A percentile compares a stretch with the other conserved stretches of the same genome.
Evolutionary conservation across 2,329 filamentous ascomycete species (phyloP).

Genomic region (Stagonosporopsis chrysanthemi): DNA sequence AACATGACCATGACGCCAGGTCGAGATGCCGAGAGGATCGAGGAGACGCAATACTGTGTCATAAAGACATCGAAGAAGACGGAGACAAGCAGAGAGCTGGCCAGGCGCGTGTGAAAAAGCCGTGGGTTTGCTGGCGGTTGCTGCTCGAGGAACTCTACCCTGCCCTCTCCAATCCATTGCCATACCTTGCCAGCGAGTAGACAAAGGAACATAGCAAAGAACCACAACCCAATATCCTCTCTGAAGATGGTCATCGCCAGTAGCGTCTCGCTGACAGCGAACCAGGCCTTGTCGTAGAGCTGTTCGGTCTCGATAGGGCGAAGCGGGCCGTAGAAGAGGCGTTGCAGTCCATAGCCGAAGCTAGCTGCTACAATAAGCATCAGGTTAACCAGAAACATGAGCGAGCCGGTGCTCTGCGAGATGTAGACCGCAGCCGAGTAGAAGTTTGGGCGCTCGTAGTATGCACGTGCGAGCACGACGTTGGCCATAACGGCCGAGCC

Average conservation of each 20-base stretch:
- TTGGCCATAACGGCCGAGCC: conserved; percentile 83
- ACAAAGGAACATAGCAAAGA: conserved; percentile 94
- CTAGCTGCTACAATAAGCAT: conserved; percentile 80
- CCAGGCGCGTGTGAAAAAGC: conserved; percentile 85
- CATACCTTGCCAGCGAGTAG: conserved; percentile 95
- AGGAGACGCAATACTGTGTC: conserved; percentile 80
- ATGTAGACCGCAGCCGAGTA: conserved; percentile 98
- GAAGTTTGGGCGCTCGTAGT: conserved; percentile 95
- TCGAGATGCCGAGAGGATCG: conserved; percentile 84
- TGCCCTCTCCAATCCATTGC: conserved; percentile 96
- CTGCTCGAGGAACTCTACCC: conserved; percentile 93
- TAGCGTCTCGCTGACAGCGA: conserved; percentile 94
- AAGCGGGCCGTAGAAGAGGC: conserved; percentile 86
- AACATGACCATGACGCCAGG: conserved; percentile 99
- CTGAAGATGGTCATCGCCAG: conserved; percentile 98
- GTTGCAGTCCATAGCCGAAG: conserved; percentile 86
- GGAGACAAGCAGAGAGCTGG: conserved; percentile 78
- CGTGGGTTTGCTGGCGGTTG: conserved; percentile 89
- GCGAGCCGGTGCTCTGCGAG: conserved; percentile 92
- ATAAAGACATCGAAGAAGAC: conserved; percentile 81
- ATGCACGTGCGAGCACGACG: conserved; percentile 85
- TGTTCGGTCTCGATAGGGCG: conserved; percentile 96
- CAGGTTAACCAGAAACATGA: conserved; percentile 93
- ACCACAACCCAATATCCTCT: conserved; percentile 93
- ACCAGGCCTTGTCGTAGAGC: conserved; percentile 97